A percentile compares a stretch with the other conserved stretches of the same genome.
Conservation (phyloP, 768 basidiomycete species). For the Hirschioporus abietinus region DNA sequence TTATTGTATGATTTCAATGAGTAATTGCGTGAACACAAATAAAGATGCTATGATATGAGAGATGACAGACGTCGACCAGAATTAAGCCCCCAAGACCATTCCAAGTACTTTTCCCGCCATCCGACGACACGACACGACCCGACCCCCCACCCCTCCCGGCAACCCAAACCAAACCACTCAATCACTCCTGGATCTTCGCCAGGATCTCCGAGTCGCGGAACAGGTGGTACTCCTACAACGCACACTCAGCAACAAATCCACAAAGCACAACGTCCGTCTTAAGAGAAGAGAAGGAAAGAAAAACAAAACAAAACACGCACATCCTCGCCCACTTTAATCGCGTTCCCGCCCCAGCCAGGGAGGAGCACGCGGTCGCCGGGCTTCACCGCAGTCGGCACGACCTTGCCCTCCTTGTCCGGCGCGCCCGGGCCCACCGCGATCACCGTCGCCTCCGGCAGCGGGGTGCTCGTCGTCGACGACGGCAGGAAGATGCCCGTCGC, state of each 20-base stretch:
- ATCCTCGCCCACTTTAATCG: constrained; percentile 96
- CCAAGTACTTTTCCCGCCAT: neutral
- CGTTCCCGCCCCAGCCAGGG: constrained; percentile 93
- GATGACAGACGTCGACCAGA: no score
- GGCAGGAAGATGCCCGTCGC: constrained; percentile 93
- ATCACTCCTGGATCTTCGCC: constrained; percentile 91
- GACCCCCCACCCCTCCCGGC: neutral
- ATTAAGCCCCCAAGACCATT: no score
- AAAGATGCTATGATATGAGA: neutral
- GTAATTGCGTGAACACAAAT: neutral
- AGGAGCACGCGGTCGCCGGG: constrained; percentile 90
- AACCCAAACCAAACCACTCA: neutral
- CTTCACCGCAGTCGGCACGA: constrained; percentile 73
- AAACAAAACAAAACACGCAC: constrained; percentile 40
- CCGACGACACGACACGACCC: neutral
- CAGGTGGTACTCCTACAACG: constrained; percentile 79
- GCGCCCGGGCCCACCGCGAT: constrained; percentile 94
- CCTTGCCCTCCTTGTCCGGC: constrained; percentile 76
- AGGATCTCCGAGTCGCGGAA: constrained; percentile 95
- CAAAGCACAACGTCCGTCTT: constrained; percentile 7
- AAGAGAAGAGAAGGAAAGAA: neutral
- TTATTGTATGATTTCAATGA: neutral
- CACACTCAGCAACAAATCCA: constrained; percentile 5
- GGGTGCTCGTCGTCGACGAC: constrained; percentile 75
- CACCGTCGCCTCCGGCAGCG: constrained; percentile 96